phyloP scores from a whole-genome alignment of 1,284 basidiomycete species.

The Ceratobasidium sp. region DNA sequence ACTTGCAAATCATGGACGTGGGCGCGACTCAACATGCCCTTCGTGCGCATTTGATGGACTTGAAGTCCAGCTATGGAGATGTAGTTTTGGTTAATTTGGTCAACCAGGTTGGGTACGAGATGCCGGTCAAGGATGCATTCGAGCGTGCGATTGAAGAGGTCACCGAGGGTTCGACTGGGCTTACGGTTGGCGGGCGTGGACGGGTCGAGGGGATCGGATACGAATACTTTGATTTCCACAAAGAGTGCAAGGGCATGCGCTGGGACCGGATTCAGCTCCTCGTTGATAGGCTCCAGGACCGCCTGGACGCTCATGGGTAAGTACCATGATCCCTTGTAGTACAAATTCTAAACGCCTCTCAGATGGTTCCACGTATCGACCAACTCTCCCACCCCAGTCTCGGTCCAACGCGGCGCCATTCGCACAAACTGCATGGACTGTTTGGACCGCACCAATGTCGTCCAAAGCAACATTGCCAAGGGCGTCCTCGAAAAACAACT shows the following conservation, averaged over 20 bases:
- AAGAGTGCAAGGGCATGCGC: conserved; percentile 93
- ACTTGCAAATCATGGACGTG: conserved; percentile 94
- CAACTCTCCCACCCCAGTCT: conserved; percentile 55
- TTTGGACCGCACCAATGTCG: conserved; percentile 95
- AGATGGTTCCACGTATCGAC: conserved; percentile 79
- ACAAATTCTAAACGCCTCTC: conserved; percentile 37
- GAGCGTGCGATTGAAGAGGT: conserved; percentile 70
- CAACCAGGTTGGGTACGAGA: conserved; percentile 94
- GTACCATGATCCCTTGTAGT: conserved; percentile 45
- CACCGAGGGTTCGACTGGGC: conserved; percentile 45
- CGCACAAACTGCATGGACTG: conserved; percentile 77
- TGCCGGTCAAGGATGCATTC: conserved; percentile 95
- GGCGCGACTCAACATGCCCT: conserved; percentile 70
- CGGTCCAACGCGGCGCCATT: conserved; percentile 69
- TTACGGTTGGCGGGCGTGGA: conserved; percentile 45
- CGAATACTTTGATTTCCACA: conserved; percentile 98
- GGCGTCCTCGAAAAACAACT: conserved; percentile 86
- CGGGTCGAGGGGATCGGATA: conserved; percentile 69
- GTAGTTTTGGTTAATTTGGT: conserved; percentile 90
- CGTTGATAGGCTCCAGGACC: conserved; percentile 77
- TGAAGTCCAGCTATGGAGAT: conserved; percentile 77
- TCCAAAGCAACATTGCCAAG: conserved; percentile 87
- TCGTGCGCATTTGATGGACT: conserved; percentile 25
- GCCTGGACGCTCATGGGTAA: conserved; percentile 75
- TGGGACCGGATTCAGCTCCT: conserved; percentile 92